Evolutionary conservation across 2,329 filamentous ascomycete genomes (phyloP).

Genomic region (Pseudophaeomoniella oleicola): DNA sequence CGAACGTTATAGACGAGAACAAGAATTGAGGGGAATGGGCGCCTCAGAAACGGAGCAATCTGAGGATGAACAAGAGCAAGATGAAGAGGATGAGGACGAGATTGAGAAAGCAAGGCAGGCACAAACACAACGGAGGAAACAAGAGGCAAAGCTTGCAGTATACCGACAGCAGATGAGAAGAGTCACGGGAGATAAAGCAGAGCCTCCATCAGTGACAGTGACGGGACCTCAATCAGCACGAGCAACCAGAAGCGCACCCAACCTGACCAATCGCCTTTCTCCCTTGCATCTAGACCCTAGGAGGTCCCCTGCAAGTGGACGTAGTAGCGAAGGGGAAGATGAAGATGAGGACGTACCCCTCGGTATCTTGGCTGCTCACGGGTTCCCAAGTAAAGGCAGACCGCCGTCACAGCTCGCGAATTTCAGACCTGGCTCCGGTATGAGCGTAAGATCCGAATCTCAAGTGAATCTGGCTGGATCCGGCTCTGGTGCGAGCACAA

Average conservation of each 20-base stretch:
- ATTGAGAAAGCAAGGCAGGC: constrained; percentile 58
- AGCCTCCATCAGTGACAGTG: constrained; percentile 22
- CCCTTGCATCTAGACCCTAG: constrained; percentile 18
- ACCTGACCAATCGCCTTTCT: constrained; percentile 28
- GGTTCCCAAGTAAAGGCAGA: constrained; percentile 66
- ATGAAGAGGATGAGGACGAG: constrained; percentile 67
- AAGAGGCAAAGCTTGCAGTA: constrained; percentile 78
- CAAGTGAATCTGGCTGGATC: constrained; percentile 32
- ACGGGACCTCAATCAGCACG: constrained; percentile 41
- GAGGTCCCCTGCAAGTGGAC: constrained; percentile 22
- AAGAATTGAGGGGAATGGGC: constrained; percentile 34
- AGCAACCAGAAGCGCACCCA: constrained; percentile 47
- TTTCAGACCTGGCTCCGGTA: constrained; percentile 38
- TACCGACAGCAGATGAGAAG: constrained; percentile 97
- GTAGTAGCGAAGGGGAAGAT: constrained; percentile 37
- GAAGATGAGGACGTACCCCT: constrained; percentile 82
- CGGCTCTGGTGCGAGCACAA: constrained; percentile 39
- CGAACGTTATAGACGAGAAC: constrained; percentile 56
- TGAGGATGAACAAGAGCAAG: constrained; percentile 49
- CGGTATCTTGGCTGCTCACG: constrained; percentile 74
- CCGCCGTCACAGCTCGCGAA: constrained; percentile 61
- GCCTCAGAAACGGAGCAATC: constrained; percentile 33
- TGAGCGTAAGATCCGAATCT: constrained; percentile 5
- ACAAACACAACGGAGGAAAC: constrained; percentile 66
- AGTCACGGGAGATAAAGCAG: constrained; percentile 60